Evolutionary conservation across 345 rosid species (phyloP), one percentile per base, ranked within the genome.

Genomic region (Noccaea caerulescens): DNA sequence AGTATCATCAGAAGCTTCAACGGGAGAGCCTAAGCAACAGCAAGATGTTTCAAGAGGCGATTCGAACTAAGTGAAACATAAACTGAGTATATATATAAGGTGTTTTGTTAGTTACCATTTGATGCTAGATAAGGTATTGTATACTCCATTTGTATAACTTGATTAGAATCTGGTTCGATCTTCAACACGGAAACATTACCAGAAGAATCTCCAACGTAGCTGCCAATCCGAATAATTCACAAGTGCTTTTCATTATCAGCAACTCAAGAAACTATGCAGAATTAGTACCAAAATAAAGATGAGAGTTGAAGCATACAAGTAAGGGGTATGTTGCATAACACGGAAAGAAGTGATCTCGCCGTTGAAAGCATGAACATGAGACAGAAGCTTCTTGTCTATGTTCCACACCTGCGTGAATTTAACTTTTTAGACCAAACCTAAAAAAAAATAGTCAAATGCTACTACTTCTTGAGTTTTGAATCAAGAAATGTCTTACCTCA

Each of bases 191-290:
- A 80, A 37, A 91, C 72, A 37, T 91, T 86, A 73, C 98, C 98
- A 60, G 59, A 72, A 76, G 87, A 77, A 80, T 89, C 90, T 76
- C 98, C 98, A 73, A 80, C 81, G 60, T 85, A 91, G 72, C 98
- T 93, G 83, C 76, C 14, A 42, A 10, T 56, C 52, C 62, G 56
- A 76, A 63, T 25, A 76, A 63, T 25, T 16, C 23, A 78, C 10
- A 63, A 8, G 59, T 62, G n/a, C 30, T 23, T 63, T 49, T 63
- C 58, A 60, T 25, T 14, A 66, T 9, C 61, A 63, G 7, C 1
- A 71, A 65, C 68, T 43, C 67, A 66, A 66, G 33, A 39, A 56
- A 49, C 50, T 57, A 56, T 18, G 7, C 10, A 27, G 50, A 5
- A 3, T 8, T 13, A 30, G 0, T 3, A 16, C 70, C 41, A 55